Evolutionary conservation across 257 asterid species (phyloP).

Genomic region (Knoxia roxburghii): DNA sequence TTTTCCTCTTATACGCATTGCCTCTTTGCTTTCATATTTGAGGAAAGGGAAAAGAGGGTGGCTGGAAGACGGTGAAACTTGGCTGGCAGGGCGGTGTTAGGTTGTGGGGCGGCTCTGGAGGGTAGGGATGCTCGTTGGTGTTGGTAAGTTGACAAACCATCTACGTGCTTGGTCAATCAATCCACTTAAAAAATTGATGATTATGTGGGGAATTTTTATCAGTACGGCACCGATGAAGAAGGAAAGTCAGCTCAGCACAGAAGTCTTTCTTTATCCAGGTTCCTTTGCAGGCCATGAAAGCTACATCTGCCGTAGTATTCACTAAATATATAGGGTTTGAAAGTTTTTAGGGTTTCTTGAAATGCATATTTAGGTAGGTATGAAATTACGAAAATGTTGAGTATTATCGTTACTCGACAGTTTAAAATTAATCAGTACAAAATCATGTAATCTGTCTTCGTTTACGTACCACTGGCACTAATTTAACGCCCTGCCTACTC

Average conservation of each 20-base stretch:
- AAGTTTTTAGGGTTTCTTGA: too few relatives aligned
- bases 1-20: too few relatives aligned
- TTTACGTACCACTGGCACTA: too few relatives aligned
- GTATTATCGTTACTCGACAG: too few relatives aligned
- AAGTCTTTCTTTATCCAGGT: neutral
- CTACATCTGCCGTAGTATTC: neutral
- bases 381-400: too few relatives aligned
- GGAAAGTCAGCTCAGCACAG: conserved; percentile 1
- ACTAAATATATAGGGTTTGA: neutral
- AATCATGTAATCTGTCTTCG: too few relatives aligned
- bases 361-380: too few relatives aligned
- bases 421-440: too few relatives aligned
- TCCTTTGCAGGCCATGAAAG: conserved; percentile 11
- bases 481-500: too few relatives aligned
- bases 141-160: neutral
- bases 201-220: neutral
- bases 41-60: too few relatives aligned
- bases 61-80: neutral
- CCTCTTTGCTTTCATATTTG: too few relatives aligned
- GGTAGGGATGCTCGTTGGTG: neutral
- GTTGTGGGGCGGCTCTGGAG: neutral
- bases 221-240: too few relatives aligned
- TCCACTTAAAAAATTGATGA: neutral
- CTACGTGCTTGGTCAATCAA: conserved; percentile 6
- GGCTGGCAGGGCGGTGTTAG: neutral